These are phyloP conservation scores for Fraxinus americana DNA, from an alignment of 257 asterid genomes.

Conservation along the genomic window DNA sequence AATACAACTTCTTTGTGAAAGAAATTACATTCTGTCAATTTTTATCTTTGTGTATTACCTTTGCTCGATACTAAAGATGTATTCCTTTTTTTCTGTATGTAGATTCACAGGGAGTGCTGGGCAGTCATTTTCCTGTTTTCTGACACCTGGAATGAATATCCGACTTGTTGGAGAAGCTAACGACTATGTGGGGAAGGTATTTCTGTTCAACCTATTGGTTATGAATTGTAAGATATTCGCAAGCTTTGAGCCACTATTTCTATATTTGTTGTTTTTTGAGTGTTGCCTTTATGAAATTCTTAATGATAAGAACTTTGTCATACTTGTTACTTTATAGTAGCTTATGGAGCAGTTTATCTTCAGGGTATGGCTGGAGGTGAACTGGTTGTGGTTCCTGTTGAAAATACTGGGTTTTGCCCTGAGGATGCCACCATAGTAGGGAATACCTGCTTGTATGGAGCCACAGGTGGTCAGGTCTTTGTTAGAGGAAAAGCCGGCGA, in stretches of 20 bases:
- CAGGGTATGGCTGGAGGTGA: constrained; percentile 99
- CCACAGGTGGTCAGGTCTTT: constrained; percentile 92
- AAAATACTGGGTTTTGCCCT: constrained; percentile 71
- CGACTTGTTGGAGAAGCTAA: constrained; percentile 93
- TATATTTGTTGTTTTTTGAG: neutral
- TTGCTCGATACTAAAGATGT: constrained; percentile 12
- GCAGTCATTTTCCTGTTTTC: constrained; percentile 90
- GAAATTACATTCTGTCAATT: neutral
- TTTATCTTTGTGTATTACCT: constrained; percentile 5
- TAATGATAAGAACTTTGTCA: neutral
- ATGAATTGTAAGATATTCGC: neutral
- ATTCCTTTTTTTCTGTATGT: constrained; percentile 26
- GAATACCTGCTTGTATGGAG: constrained; percentile 93
- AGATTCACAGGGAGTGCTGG: constrained; percentile 97
- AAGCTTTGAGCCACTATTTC: neutral
- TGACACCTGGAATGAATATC: constrained; percentile 98
- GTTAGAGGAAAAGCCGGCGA: constrained; percentile 94
- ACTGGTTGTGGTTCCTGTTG: constrained; percentile 77
- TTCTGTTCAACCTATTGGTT: neutral
- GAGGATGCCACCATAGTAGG: constrained; percentile 96
- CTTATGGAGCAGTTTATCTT: constrained; percentile 23
- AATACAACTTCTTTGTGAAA: constrained; percentile 12
- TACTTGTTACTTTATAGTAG: constrained; percentile 7
- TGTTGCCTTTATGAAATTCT: neutral
- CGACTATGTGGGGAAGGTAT: constrained; percentile 97